Percentiles rank a stretch among this genome's conserved stretches.
phyloP scores from a whole-genome alignment of 108 stramenopile species.

The Skeletonema potamos region DNA sequence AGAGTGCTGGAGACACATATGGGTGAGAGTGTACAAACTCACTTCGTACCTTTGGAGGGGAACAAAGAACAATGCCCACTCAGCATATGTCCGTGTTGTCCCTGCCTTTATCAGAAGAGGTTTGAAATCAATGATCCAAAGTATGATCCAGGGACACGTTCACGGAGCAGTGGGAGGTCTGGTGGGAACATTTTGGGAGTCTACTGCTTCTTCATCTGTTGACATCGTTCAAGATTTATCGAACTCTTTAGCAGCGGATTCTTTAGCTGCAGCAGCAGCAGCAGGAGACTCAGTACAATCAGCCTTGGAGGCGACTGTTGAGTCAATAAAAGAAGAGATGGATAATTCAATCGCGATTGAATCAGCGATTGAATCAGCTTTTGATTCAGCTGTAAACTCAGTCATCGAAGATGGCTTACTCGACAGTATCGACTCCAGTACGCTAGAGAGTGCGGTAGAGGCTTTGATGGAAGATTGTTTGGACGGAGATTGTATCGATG shows the following conservation, averaged over 20 bases:
- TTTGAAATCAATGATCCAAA: conserved; percentile 23
- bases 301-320: background rate
- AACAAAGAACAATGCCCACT: background rate
- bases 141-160: conserved; percentile 36
- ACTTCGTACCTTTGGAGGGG: conserved; percentile 18
- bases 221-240: background rate
- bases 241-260: background rate
- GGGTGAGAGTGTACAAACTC: conserved; percentile 25
- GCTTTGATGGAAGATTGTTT: background rate
- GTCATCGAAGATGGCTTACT: conserved; percentile 10
- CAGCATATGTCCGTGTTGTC: conserved; percentile 2
- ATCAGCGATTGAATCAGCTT: background rate
- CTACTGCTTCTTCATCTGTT: conserved; percentile 6
- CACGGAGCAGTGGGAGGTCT: conserved; percentile 19
- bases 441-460: conserved; percentile 3
- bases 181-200: background rate
- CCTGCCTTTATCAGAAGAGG: conserved; percentile 40
- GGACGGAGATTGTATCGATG: background rate
- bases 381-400: conserved; percentile 7
- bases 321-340: background rate
- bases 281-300: background rate
- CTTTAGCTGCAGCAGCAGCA: background rate
- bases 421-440: background rate
- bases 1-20: conserved; percentile 43
- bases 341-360: conserved; percentile 12